Evolutionary conservation across 1,139 yeast species (phyloP).

Genomic region (Diutina scorzettiae): DNA sequence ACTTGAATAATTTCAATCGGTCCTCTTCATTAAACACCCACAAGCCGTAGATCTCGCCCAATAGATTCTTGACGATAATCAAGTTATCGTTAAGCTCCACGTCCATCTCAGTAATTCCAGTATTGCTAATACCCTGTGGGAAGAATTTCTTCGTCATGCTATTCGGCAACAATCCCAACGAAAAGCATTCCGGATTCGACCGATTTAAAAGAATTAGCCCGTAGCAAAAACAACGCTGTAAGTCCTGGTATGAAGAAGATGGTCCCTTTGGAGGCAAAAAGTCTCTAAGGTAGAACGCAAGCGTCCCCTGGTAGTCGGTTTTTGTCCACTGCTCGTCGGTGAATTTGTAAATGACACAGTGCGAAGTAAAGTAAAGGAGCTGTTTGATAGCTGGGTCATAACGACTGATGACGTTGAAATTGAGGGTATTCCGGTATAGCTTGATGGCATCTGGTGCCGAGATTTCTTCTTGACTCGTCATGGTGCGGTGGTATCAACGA

Average conservation of each 20-base stretch:
- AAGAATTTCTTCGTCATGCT: slow-evolving; percentile 33
- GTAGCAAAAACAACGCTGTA: slow-evolving; percentile 51
- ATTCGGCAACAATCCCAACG: slow-evolving; percentile 64
- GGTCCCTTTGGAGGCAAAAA: slow-evolving; percentile 22
- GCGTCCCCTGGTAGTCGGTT: slow-evolving; percentile 67
- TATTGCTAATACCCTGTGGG: slow-evolving; percentile 27
- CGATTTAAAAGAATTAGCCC: slow-evolving; percentile 75
- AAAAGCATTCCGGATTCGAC: slow-evolving; percentile 62
- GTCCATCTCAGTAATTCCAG: slow-evolving; percentile 43
- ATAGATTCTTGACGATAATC: slow-evolving; percentile 63
- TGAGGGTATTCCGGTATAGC: slow-evolving; percentile 56
- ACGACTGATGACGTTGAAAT: slow-evolving; percentile 69
- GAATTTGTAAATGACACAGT: slow-evolving; percentile 68
- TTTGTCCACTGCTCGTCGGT: slow-evolving; percentile 63
- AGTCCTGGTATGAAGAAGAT: slow-evolving; percentile 20
- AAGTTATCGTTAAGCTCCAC: slow-evolving; percentile 71
- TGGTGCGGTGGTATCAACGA: neutral
- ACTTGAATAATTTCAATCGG: slow-evolving; percentile 46
- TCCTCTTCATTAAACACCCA: slow-evolving; percentile 81
- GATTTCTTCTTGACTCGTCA: slow-evolving; percentile 7
- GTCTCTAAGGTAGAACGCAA: slow-evolving; percentile 67
- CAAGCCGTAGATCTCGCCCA: slow-evolving; percentile 75
- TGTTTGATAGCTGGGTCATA: slow-evolving; percentile 78
- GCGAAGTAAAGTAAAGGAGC: slow-evolving; percentile 63
- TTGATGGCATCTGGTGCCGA: slow-evolving; percentile 31